Percentiles rank a stretch among this genome's conserved stretches.
phyloP scores from a whole-genome alignment of 1,284 basidiomycete genomes.

The Fomitopsis schrenkii region DNA sequence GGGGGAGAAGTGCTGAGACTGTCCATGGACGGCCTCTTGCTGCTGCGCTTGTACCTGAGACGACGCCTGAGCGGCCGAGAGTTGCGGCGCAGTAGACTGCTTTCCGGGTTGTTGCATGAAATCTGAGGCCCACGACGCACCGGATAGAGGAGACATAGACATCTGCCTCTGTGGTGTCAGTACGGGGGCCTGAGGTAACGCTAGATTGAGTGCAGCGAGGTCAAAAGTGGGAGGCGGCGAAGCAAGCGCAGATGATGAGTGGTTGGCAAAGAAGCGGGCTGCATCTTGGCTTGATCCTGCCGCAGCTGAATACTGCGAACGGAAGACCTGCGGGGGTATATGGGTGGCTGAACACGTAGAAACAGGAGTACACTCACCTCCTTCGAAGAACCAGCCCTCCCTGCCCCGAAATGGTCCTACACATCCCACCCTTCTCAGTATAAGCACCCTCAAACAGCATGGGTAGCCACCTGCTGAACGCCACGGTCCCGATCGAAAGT shows the following conservation, averaged over 20 bases:
- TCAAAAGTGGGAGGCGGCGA: conserved; percentile 44
- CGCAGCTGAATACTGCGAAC: conserved; percentile 42
- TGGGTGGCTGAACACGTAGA: neutral
- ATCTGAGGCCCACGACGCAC: conserved; percentile 56
- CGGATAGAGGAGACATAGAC: conserved; percentile 3
- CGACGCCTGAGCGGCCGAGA: neutral
- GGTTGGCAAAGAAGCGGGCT: conserved; percentile 55
- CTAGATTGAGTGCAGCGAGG: conserved; percentile 49
- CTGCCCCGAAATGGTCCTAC: conserved; percentile 64
- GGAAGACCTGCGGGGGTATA: conserved; percentile 46
- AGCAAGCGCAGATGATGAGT: conserved; percentile 30
- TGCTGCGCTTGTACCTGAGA: neutral
- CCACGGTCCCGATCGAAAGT: conserved; percentile 76
- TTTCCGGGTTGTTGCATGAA: conserved; percentile 41
- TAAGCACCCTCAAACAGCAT: neutral
- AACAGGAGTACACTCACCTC: conserved; percentile 37
- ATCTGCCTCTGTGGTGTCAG: conserved; percentile 26
- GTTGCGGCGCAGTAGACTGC: conserved; percentile 3
- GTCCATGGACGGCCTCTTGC: neutral
- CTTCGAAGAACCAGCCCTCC: conserved; percentile 52
- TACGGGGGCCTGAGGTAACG: conserved; percentile 38
- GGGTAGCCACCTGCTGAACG: conserved; percentile 58
- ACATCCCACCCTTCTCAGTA: neutral
- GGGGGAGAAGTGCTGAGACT: neutral
- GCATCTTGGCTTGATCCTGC: conserved; percentile 59